Conservation (phyloP, 2,329 filamentous ascomycete species). For the Calonectria hawksworthii region DNA sequence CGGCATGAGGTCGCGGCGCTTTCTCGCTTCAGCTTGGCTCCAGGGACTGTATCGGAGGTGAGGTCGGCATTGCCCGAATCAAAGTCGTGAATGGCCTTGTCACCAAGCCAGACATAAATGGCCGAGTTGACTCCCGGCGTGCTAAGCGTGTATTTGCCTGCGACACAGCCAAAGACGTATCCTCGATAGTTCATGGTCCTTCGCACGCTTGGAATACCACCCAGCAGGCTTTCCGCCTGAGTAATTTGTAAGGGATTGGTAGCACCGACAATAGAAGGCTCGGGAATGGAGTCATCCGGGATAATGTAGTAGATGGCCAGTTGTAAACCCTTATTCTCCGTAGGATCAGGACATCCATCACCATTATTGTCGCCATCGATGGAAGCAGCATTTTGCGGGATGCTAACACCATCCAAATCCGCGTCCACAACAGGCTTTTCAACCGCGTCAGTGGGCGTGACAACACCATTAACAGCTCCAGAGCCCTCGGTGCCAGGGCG, state of each 20-base stretch:
- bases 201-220: not conserved
- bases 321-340: not conserved
- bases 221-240: not conserved
- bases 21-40: not conserved
- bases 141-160: not conserved
- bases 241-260: not conserved
- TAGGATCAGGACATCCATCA: not conserved
- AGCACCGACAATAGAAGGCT: not conserved
- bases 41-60: not conserved
- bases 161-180: conserved; percentile 1
- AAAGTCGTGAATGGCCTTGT: not conserved
- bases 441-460: not conserved
- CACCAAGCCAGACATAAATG: conserved; percentile 9
- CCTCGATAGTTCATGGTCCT: not conserved
- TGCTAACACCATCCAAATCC: not conserved
- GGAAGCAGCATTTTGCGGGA: not conserved
- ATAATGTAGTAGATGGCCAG: conserved; percentile 4
- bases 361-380: not conserved
- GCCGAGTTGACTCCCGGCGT: not conserved
- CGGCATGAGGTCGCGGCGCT: not conserved
- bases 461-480: not conserved
- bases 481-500: not conserved
- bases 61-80: not conserved
- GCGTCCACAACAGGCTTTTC: not conserved
- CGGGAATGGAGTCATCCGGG: not conserved